Conservation (phyloP, 345 rosid species). For the Erysimum cheiranthoides region DNA sequence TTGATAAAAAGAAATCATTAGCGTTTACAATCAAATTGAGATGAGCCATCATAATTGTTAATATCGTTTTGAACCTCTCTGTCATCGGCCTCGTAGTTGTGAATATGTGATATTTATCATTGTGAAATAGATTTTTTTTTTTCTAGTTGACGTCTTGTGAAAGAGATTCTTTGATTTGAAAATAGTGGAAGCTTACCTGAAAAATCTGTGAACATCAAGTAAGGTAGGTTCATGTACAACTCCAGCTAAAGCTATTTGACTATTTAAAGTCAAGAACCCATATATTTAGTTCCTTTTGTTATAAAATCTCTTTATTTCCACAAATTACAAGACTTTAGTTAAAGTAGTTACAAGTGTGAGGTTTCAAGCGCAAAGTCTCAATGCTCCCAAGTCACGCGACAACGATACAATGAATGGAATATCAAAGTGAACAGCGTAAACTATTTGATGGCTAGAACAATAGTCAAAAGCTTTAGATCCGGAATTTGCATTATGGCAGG, state of each 20-base stretch:
- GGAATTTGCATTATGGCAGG: conserved; percentile 7
- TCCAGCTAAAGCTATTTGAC: conserved; percentile 30
- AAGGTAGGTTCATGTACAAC: conserved; percentile 45
- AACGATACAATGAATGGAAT: conserved; percentile 35
- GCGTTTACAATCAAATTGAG: background rate
- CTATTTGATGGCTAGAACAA: conserved; percentile 28
- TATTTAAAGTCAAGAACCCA: conserved; percentile 26
- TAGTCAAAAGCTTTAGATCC: conserved; percentile 18
- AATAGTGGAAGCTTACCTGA: conserved; percentile 38
- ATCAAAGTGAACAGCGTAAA: background rate
- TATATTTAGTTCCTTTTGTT: background rate
- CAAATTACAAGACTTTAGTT: conserved; percentile 15
- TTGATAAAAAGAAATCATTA: background rate
- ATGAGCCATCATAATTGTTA: background rate
- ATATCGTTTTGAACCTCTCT: background rate
- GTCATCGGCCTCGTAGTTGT: background rate
- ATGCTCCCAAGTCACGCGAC: conserved; percentile 29
- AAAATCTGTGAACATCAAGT: conserved; percentile 29
- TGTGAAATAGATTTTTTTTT: no score
- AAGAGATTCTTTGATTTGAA: conserved; percentile 18
- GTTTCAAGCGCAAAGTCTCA: conserved; percentile 23
- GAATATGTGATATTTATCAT: background rate
- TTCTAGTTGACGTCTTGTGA: background rate
- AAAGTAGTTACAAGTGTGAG: conserved; percentile 30
- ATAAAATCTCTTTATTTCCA: conserved; percentile 10